A percentile compares a stretch with the other conserved stretches of the same genome.
phyloP scores from a whole-genome alignment of 305 asterid species.

The Fraxinus velutina region DNA sequence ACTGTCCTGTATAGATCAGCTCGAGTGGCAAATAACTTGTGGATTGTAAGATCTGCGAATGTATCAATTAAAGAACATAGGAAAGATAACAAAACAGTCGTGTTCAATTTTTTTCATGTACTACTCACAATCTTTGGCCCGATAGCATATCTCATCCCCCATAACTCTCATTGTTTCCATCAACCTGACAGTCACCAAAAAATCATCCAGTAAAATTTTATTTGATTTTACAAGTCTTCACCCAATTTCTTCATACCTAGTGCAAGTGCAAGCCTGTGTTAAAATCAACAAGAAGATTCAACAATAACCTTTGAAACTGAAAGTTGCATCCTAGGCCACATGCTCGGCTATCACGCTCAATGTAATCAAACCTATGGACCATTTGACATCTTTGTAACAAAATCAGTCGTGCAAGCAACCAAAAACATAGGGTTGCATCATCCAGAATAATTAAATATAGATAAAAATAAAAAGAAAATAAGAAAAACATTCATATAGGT shows the following conservation, averaged over 20 bases:
- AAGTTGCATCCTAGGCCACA: constrained; percentile 90
- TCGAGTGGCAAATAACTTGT: constrained; percentile 81
- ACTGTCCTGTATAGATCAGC: constrained; percentile 88
- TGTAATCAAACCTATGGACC: constrained; percentile 77
- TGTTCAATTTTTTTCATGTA: constrained; percentile 9
- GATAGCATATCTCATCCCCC: constrained; percentile 90
- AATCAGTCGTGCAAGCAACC: constrained; percentile 7
- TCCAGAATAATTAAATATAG: neutral
- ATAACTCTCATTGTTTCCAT: constrained; percentile 89
- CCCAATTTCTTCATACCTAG: constrained; percentile 8
- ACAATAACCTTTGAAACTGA: constrained; percentile 64
- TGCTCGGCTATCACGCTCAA: constrained; percentile 79
- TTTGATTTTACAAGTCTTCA: neutral
- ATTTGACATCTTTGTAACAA: constrained; percentile 3
- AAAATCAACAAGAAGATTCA: constrained; percentile 16
- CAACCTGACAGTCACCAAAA: constrained; percentile 42
- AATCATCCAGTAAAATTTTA: constrained; percentile 12
- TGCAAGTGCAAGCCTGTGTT: neutral
- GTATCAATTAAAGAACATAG: constrained; percentile 15
- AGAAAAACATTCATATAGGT: constrained; percentile 7
- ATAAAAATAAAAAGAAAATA: neutral
- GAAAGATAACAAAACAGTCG: constrained; percentile 10
- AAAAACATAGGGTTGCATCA: neutral
- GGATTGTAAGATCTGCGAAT: constrained; percentile 72
- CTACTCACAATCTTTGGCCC: constrained; percentile 73